Percentiles rank a stretch among this genome's conserved stretches.
Evolutionary conservation across 192 early-diverging fungal genomes (phyloP).

Genomic region (Coemansia sp.): DNA sequence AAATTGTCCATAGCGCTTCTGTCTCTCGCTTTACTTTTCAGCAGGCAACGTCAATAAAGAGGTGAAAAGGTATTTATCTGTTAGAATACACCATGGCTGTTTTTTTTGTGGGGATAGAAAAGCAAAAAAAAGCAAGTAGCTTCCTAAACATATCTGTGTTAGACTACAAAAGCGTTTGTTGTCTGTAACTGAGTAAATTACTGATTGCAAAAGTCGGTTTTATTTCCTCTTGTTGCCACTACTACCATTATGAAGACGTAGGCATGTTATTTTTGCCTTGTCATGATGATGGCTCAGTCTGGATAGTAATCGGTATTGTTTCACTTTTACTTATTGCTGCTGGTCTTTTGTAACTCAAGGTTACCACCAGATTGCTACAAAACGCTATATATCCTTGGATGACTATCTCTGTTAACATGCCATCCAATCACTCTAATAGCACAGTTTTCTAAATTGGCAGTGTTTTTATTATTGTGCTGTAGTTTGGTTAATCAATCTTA

Average conservation of each 20-base stretch:
- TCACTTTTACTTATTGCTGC: neutral
- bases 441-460: no score
- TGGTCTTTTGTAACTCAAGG: neutral
- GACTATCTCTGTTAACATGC: neutral
- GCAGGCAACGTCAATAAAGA: neutral
- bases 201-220: neutral
- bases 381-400: neutral
- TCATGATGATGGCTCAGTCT: neutral
- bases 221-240: neutral
- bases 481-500: no score
- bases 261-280: neutral
- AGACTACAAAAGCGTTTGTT: neutral
- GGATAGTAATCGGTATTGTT: slow-evolving; percentile 1
- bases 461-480: no score
- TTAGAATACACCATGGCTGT: neutral
- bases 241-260: neutral
- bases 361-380: neutral
- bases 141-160: slow-evolving; percentile 9
- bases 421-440: no score
- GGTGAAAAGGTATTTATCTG: neutral
- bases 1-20: neutral
- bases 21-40: neutral
- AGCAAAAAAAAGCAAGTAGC: slow-evolving; percentile 2
- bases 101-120: neutral
- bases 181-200: neutral